Percentiles rank a stretch among this genome's conserved stretches.
These are phyloP conservation scores for Irpex sp. DNA, from an alignment of 1,284 basidiomycete species.

Conservation along the genomic window DNA sequence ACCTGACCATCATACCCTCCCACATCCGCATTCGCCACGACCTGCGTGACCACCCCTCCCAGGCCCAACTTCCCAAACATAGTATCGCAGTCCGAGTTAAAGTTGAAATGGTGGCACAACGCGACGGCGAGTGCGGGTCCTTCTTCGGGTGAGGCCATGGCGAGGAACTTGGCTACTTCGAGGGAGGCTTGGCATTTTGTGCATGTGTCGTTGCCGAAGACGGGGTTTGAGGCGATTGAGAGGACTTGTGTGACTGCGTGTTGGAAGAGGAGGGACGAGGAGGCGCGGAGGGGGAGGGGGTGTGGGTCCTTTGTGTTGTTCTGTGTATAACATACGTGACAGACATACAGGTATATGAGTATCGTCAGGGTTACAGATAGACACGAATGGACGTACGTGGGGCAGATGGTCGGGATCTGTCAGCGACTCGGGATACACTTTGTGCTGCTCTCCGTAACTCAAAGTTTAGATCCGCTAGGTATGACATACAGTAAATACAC, in stretches of 20 bases:
- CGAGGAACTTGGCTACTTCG: conserved; percentile 63
- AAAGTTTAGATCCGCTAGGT: conserved; percentile 2
- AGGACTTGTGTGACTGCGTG: conserved; percentile 53
- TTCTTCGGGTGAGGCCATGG: conserved; percentile 59
- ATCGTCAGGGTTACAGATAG: neutral
- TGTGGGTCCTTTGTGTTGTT: conserved; percentile 63
- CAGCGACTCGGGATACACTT: conserved; percentile 51
- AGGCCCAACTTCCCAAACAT: conserved; percentile 45
- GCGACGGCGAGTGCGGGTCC: conserved; percentile 55
- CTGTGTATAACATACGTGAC: conserved; percentile 16
- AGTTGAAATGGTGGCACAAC: conserved; percentile 59
- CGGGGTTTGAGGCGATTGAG: conserved; percentile 47
- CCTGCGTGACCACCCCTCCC: conserved; percentile 64
- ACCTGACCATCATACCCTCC: conserved; percentile 71
- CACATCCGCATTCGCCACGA: conserved; percentile 62
- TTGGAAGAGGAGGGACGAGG: conserved; percentile 39
- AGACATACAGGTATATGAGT: neutral
- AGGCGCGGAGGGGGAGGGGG: conserved; percentile 54
- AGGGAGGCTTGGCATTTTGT: conserved; percentile 60
- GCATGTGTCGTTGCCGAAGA: conserved; percentile 51
- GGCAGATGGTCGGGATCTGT: conserved; percentile 60
- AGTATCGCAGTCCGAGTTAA: conserved; percentile 48
- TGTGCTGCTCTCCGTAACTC: conserved; percentile 32
- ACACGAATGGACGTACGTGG: conserved; percentile 25
- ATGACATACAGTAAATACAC: conserved; percentile 7